These are phyloP conservation scores for Candida tibetensis DNA, from an alignment of 805 yeast genomes.

Conservation along the genomic window DNA sequence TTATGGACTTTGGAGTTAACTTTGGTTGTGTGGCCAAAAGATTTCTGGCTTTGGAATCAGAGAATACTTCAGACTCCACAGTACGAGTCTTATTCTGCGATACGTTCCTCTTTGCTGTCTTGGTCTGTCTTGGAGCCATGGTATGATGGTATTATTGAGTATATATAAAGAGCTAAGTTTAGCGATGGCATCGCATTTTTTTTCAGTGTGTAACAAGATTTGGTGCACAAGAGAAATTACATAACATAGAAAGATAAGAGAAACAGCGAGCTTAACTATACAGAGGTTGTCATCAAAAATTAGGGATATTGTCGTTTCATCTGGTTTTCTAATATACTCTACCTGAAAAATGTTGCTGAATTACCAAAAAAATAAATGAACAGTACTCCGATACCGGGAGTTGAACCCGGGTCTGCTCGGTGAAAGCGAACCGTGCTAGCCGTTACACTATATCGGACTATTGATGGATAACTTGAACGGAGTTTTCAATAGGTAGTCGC, in stretches of 20 bases:
- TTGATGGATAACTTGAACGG: background rate
- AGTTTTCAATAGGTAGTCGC: no score
- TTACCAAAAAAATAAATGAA: background rate
- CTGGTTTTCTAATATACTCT: no score
- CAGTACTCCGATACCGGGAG: conserved; percentile 70
- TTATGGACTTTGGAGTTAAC: conserved; percentile 56
- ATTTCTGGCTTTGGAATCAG: conserved; percentile 69
- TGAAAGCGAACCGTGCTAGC: conserved; percentile 82
- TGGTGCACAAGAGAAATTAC: no score
- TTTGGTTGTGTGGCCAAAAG: conserved; percentile 57
- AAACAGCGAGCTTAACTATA: no score
- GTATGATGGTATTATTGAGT: background rate
- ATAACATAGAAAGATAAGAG: no score
- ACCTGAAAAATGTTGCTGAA: no score
- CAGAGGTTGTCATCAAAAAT: no score
- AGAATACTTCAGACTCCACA: conserved; percentile 62
- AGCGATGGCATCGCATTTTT: conserved; percentile 9
- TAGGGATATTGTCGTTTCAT: no score
- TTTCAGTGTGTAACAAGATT: no score
- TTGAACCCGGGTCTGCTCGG: conserved; percentile 84
- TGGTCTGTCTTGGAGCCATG: conserved; percentile 61
- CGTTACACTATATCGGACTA: conserved; percentile 73
- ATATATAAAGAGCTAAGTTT: background rate
- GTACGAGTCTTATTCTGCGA: conserved; percentile 53
- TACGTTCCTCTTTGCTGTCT: conserved; percentile 55